Conservation (phyloP, 2,329 filamentous ascomycete species). For the Ustulina deusta region DNA sequence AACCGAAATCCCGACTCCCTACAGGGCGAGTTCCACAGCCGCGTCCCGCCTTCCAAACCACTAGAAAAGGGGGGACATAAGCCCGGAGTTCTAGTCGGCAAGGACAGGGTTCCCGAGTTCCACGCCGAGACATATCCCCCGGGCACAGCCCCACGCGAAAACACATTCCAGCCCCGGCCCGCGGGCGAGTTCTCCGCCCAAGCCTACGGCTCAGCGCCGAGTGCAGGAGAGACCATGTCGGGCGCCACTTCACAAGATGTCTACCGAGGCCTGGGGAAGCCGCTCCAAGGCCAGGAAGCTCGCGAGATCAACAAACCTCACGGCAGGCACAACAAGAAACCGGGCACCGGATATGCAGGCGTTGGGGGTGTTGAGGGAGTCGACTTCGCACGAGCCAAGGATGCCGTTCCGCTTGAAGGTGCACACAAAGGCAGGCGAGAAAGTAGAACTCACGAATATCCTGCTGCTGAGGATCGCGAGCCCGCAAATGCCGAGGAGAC, state of each 20-base stretch:
- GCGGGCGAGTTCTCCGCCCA: constrained; percentile 53
- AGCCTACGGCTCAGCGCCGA: constrained; percentile 46
- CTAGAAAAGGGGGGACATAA: constrained; percentile 69
- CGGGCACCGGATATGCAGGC: constrained; percentile 55
- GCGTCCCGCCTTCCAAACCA: constrained; percentile 63
- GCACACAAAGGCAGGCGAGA: constrained; percentile 43
- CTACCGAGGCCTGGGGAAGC: constrained; percentile 58
- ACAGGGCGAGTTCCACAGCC: constrained; percentile 68
- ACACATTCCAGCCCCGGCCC: constrained; percentile 57
- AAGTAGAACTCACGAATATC: constrained; percentile 43
- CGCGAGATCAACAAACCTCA: constrained; percentile 56
- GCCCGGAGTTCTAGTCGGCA: constrained; percentile 69
- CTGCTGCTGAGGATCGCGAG: constrained; percentile 45
- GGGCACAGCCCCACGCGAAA: constrained; percentile 69
- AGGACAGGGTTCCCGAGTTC: constrained; percentile 72
- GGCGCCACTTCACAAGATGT: constrained; percentile 61
- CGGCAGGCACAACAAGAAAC: constrained; percentile 53
- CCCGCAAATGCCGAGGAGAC: constrained; percentile 46
- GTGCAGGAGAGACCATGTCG: constrained; percentile 54
- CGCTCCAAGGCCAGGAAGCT: constrained; percentile 57
- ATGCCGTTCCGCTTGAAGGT: constrained; percentile 52
- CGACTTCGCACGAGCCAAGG: constrained; percentile 45
- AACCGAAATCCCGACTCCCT: constrained; percentile 64
- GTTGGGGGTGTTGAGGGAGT: constrained; percentile 52
- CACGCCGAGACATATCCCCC: constrained; percentile 69